Evolutionary conservation across 2,329 filamentous ascomycete species (phyloP).

Genomic region (Coniochaeta sp.): DNA sequence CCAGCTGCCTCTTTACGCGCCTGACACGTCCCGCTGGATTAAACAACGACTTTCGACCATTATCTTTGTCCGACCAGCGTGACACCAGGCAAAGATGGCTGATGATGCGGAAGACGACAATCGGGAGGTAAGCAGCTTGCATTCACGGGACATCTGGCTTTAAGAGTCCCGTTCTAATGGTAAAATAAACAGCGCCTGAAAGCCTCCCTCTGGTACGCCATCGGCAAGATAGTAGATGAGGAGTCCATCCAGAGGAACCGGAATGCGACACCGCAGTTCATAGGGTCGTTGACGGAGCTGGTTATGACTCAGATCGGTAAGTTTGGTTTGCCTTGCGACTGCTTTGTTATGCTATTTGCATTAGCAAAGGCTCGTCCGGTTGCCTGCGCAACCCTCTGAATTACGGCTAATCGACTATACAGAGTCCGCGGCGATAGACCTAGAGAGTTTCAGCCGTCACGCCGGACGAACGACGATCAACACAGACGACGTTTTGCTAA

Average conservation of each 20-base stretch:
- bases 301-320: constrained; percentile 82
- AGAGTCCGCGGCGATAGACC: constrained; percentile 51
- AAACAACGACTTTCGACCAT: not conserved
- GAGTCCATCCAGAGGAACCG: constrained; percentile 66
- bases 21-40: not conserved
- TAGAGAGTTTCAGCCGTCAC: constrained; percentile 60
- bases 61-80: not conserved
- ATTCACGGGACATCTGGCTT: too few relatives aligned
- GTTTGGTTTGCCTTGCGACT: constrained; percentile 7
- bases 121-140: constrained; percentile 9
- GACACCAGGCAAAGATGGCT: constrained; percentile 8
- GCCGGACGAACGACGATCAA: constrained; percentile 74
- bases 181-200: constrained; percentile 59
- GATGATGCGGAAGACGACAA: constrained; percentile 10
- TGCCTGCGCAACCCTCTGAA: too few relatives aligned
- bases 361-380: too few relatives aligned
- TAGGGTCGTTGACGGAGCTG: constrained; percentile 77
- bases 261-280: constrained; percentile 89
- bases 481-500: constrained; percentile 79
- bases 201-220: constrained; percentile 74
- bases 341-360: too few relatives aligned
- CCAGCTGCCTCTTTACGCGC: constrained; percentile 2
- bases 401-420: too few relatives aligned
- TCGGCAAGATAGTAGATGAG: constrained; percentile 84
- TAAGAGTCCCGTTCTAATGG: too few relatives aligned